Base-by-base conservation (phyloP, 306 rosid species). In the Trifolium fragiferum region DNA sequence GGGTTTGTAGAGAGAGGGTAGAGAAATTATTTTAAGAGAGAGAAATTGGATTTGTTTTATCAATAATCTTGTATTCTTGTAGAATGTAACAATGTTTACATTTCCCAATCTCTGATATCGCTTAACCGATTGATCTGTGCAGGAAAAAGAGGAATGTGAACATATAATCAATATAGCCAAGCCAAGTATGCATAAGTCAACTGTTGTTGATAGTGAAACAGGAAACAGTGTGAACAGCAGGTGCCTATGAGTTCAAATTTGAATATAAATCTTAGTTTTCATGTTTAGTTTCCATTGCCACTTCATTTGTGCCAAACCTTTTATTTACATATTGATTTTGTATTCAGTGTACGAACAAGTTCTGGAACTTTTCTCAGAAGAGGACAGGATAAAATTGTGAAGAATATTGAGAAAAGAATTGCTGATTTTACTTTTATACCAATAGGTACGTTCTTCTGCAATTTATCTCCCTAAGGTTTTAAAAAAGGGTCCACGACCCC, bases 191-290 rank as follows among this genome's bases (percentile, higher is more conserved):
- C 84, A 76, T 0, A 88, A 88, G 81, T 94, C 99, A 38, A 33
- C 90, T 0, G 96, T 94, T 70, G 89, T 90, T n/a, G 95, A 94
- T 60, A 81, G 82, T 77, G 86, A 82, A 83, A 91, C 97, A 33
- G 97, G 97, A 81, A 82, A 88, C 88, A 87, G 95, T 81, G 80
- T 15, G 79, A 89, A 90, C 75, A 90, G 96, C 97, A 92, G 99
- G 99, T 95, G n/a, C n/a, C n/a, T n/a, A n/a, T n/a, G n/a, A n/a
- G n/a, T n/a, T n/a, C n/a, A n/a, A n/a, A n/a, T n/a, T n/a, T 43
- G 66, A 65, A 35, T 70, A 66, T 72, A 72, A 67, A 68, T 46
- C 46, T 76, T 30, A 7, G 20, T 68, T 71, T 25, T 19, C 10
- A 49, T 59, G 35, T 54, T 65, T 78, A 68, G 25, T 2, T 30